These are phyloP conservation scores for Tylopilus sp. DNA, from an alignment of 1,284 basidiomycete genomes.

Conservation along the genomic window DNA sequence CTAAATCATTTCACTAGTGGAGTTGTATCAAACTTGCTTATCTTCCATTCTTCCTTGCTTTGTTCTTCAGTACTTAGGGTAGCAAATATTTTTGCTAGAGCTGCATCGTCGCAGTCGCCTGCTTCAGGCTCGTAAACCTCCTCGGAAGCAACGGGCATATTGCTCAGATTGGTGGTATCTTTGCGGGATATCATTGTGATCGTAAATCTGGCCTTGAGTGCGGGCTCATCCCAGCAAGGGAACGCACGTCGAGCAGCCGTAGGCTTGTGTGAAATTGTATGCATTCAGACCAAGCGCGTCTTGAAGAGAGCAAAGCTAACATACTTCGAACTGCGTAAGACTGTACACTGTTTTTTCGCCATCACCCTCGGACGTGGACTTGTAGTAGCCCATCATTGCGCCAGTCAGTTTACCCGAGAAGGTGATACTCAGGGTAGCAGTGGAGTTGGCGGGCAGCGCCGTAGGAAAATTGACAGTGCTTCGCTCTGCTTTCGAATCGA, in stretches of 20 bases:
- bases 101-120: constrained; percentile 26
- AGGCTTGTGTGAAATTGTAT: constrained; percentile 51
- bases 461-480: constrained; percentile 54
- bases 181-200: constrained; percentile 80
- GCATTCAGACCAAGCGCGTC: constrained; percentile 23
- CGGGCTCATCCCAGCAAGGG: constrained; percentile 92
- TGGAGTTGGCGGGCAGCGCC: constrained; percentile 57
- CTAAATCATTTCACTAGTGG: constrained; percentile 42
- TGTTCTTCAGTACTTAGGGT: constrained; percentile 33
- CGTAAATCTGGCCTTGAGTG: constrained; percentile 82
- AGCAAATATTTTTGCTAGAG: constrained; percentile 37
- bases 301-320: constrained; percentile 7
- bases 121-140: constrained; percentile 37
- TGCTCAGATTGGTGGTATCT: constrained; percentile 76
- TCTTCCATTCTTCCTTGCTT: constrained; percentile 63
- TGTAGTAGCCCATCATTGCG: constrained; percentile 73
- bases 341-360: constrained; percentile 65
- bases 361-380: constrained; percentile 51
- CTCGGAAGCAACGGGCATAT: constrained; percentile 75
- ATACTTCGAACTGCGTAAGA: constrained; percentile 79
- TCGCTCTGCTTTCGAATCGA: constrained; percentile 64
- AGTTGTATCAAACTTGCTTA: constrained; percentile 73
- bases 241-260: constrained; percentile 81
- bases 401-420: constrained; percentile 64
- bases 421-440: constrained; percentile 56